A percentile compares a stretch with the other conserved stretches of the same genome.
Conservation (phyloP, 139 green algal species). For the Chlorella sp. region DNA sequence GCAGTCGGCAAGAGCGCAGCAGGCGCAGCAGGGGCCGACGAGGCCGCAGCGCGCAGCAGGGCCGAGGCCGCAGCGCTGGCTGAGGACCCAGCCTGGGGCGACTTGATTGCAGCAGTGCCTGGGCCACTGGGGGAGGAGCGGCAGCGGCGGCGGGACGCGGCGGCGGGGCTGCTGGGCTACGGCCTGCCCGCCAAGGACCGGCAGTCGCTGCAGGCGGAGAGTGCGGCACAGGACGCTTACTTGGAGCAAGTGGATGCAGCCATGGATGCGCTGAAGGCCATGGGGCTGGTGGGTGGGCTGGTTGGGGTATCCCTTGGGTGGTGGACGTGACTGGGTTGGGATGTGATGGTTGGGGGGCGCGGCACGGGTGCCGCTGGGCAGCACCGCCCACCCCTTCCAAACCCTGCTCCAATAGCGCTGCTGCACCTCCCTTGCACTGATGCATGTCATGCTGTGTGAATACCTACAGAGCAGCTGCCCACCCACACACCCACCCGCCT, state of each 20-base stretch:
- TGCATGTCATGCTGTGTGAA: too few relatives aligned
- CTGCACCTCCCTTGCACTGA: too few relatives aligned
- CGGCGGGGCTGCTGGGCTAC: not conserved
- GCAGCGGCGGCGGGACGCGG: not conserved
- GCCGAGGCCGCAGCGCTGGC: not conserved
- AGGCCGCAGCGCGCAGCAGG: not conserved
- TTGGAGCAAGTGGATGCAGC: constrained; percentile 19
- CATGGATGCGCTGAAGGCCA: constrained; percentile 4
- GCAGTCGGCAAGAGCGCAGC: not conserved
- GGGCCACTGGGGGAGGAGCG: not conserved
- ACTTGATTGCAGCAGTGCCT: not conserved
- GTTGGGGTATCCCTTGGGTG: too few relatives aligned
- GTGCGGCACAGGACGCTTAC: constrained; percentile 7
- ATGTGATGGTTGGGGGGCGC: not conserved
- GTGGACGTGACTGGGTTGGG: too few relatives aligned
- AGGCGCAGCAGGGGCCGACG: not conserved
- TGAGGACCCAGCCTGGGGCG: not conserved
- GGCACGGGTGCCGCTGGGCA: not conserved
- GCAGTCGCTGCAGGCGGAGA: constrained; percentile 29
- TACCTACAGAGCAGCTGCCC: not conserved
- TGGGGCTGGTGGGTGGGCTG: constrained; percentile 18
- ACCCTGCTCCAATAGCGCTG: too few relatives aligned
- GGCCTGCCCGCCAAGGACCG: constrained; percentile 16
- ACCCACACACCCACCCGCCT: not conserved
- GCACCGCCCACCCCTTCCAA: not conserved